These are phyloP conservation scores for Microcera coccophila DNA, from an alignment of 2,329 filamentous ascomycete species.

Conservation along the genomic window DNA sequence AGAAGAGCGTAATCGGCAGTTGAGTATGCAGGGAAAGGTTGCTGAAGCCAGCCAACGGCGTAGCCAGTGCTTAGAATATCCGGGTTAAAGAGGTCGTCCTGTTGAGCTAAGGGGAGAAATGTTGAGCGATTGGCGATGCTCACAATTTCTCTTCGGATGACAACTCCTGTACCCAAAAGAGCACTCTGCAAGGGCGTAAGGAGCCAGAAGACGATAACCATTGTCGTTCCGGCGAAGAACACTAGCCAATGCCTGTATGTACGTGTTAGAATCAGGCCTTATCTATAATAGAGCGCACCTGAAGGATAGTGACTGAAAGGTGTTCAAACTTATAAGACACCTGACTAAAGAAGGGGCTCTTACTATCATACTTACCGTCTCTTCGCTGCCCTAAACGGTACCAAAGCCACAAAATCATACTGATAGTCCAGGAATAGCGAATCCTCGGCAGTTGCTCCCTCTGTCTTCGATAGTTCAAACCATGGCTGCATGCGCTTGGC, in stretches of 20 bases:
- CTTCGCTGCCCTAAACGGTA: slow-evolving; percentile 29
- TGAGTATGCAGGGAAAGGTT: slow-evolving; percentile 42
- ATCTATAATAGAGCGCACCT: not conserved
- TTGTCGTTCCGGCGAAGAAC: slow-evolving; percentile 43
- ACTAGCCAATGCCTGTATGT: slow-evolving; percentile 49
- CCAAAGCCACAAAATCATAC: slow-evolving; percentile 32
- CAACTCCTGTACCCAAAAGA: slow-evolving; percentile 42
- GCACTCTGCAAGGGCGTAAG: slow-evolving; percentile 54
- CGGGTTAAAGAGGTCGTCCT: slow-evolving; percentile 25
- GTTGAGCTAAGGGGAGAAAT: slow-evolving; percentile 20
- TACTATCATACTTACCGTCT: slow-evolving; percentile 36
- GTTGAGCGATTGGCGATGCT: slow-evolving; percentile 7
- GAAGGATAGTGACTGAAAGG: too few species aligned
- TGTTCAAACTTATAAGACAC: too few species aligned
- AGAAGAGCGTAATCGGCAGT: slow-evolving; percentile 39
- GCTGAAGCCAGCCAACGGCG: slow-evolving; percentile 43
- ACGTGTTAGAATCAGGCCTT: not conserved
- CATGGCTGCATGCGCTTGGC: slow-evolving; percentile 57
- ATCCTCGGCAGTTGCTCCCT: slow-evolving; percentile 40
- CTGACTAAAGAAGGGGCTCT: too few species aligned
- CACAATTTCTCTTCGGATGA: slow-evolving; percentile 19
- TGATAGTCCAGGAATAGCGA: slow-evolving; percentile 55
- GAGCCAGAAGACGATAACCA: slow-evolving; percentile 52
- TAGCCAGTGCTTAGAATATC: slow-evolving; percentile 44
- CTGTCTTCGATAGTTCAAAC: slow-evolving; percentile 49